Conservation (phyloP, 306 rosid genomes). For the Lagenaria siceraria region DNA sequence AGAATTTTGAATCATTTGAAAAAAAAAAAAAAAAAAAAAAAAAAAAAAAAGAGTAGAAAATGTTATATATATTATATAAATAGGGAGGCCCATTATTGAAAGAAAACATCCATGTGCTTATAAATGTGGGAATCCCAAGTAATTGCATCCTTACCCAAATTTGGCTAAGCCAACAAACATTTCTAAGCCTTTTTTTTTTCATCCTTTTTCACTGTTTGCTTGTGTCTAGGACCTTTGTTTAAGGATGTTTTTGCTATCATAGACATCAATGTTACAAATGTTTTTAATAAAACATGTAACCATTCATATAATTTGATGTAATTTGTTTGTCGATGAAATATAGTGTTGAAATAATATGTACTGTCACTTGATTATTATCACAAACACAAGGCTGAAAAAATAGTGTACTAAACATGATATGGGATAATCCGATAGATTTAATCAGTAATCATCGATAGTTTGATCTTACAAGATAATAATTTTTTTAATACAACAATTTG, state of each 20-base stretch:
- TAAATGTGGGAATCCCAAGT: slow-evolving; percentile 1
- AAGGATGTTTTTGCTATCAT: neutral
- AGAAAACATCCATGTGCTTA: slow-evolving; percentile 6
- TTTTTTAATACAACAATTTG: no score
- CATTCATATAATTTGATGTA: no score
- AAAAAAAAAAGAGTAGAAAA: neutral
- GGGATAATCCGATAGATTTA: no score
- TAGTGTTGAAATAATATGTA: no score
- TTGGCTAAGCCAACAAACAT: neutral
- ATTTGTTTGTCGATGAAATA: no score
- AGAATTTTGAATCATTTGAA: neutral
- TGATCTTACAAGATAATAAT: no score
- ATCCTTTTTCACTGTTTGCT: neutral
- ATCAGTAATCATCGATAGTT: no score
- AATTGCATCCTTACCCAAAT: neutral
- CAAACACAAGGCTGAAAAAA: no score
- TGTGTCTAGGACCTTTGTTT: neutral
- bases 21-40: neutral
- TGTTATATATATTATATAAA: neutral
- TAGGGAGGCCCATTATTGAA: neutral
- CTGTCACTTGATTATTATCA: no score
- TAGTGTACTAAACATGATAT: no score
- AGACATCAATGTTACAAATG: no score
- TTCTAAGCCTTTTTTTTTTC: neutral
- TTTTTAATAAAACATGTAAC: no score